A percentile compares a stretch with the other conserved stretches of the same genome.
Conservation (phyloP, 2,329 filamentous ascomycete genomes). For the Podosphaera xanthii region DNA sequence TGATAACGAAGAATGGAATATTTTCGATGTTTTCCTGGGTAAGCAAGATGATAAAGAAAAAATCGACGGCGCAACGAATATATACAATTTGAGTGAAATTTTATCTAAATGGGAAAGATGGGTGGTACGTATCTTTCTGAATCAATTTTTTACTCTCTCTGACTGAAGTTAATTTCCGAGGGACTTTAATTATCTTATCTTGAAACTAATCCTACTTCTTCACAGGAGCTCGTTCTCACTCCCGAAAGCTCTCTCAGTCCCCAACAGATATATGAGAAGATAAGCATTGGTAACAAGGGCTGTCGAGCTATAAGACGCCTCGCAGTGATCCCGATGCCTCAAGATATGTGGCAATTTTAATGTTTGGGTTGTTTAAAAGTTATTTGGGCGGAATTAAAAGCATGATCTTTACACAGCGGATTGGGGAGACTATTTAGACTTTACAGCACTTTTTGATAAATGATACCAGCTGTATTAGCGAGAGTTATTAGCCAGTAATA, state of each 20-base stretch:
- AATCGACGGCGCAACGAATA: neutral
- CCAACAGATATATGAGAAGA: neutral
- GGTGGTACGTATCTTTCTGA: neutral
- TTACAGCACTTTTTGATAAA: too few relatives aligned
- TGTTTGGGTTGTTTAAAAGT: too few relatives aligned
- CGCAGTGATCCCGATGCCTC: neutral
- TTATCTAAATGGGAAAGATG: constrained; percentile 1
- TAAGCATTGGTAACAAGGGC: neutral
- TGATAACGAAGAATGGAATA: constrained; percentile 2
- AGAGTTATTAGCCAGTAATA: too few relatives aligned
- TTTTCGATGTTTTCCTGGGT: constrained; percentile 1
- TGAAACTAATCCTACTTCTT: neutral
- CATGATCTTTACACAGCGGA: too few relatives aligned
- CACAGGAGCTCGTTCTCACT: neutral
- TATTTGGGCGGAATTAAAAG: too few relatives aligned
- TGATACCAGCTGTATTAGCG: too few relatives aligned
- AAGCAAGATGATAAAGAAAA: neutral
- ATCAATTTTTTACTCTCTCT: neutral
- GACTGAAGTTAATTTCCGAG: neutral
- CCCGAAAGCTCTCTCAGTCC: neutral
- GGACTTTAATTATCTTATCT: too few relatives aligned
- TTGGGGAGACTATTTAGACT: too few relatives aligned
- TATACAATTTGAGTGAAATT: neutral
- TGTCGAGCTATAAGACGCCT: neutral
- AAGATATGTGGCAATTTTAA: neutral